Conservation (phyloP, 2,329 filamentous ascomycete species). For the Fusarium longipes region DNA sequence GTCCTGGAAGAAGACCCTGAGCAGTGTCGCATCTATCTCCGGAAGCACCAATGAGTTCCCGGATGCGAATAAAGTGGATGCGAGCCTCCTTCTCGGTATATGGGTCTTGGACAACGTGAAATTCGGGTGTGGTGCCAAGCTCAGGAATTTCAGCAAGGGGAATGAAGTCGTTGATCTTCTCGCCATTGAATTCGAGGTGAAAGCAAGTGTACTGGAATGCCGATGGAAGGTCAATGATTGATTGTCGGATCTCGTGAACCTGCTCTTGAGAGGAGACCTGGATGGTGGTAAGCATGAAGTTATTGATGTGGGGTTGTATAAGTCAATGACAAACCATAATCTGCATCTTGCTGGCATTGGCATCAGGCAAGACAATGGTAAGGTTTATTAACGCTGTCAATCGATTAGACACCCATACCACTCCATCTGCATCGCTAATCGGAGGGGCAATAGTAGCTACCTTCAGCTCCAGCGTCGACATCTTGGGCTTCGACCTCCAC, state of each 20-base stretch:
- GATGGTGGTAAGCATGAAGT: constrained; percentile 29
- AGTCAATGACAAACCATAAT: constrained; percentile 75
- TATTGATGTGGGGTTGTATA: constrained; percentile 6
- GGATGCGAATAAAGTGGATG: constrained; percentile 89
- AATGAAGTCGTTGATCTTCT: constrained; percentile 94
- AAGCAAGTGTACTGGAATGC: constrained; percentile 99
- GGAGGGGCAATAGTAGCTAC: constrained; percentile 40
- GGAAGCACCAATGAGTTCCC: constrained; percentile 92
- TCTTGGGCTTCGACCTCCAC: constrained; percentile 44
- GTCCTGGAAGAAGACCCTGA: constrained; percentile 85
- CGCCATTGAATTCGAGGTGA: constrained; percentile 90
- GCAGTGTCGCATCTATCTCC: constrained; percentile 88
- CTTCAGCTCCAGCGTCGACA: constrained; percentile 50
- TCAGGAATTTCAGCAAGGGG: constrained; percentile 89
- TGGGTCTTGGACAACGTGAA: constrained; percentile 88
- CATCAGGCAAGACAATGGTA: constrained; percentile 83
- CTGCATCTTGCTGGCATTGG: constrained; percentile 77
- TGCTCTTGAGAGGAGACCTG: constrained; percentile 94
- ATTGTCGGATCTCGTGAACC: constrained; percentile 96
- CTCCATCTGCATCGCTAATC: constrained; percentile 7
- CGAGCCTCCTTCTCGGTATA: constrained; percentile 99
- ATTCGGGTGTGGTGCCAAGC: constrained; percentile 79
- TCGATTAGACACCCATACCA: constrained; percentile 30
- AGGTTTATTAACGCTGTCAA: constrained; percentile 66
- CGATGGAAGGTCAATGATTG: constrained; percentile 90